Percentiles rank a stretch among this genome's conserved stretches.
phyloP scores from a whole-genome alignment of 2,329 filamentous ascomycete species.

The Curvularia eragrostidis region DNA sequence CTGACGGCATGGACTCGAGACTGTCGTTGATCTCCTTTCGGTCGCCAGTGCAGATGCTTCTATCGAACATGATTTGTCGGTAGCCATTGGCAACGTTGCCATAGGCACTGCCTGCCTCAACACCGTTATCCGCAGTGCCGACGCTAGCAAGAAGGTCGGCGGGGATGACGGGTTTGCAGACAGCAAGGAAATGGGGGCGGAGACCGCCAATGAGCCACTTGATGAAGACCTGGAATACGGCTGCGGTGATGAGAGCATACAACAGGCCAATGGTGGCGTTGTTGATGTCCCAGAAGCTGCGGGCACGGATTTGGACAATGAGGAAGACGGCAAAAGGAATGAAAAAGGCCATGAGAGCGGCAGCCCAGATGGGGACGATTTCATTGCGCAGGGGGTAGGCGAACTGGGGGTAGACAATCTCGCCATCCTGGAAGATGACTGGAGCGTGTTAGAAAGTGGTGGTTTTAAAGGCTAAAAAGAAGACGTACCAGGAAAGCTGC shows the following conservation, averaged over 20 bases:
- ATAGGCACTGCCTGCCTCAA: conserved; percentile 57
- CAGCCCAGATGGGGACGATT: conserved; percentile 70
- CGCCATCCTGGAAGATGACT: conserved; percentile 69
- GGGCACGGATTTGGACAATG: conserved; percentile 69
- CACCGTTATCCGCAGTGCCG: conserved; percentile 26
- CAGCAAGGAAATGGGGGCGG: conserved; percentile 71
- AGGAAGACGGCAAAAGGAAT: conserved; percentile 71
- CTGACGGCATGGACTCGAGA: conserved; percentile 74
- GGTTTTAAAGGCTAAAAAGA: background rate
- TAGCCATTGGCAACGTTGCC: conserved; percentile 60
- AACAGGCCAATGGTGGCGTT: conserved; percentile 73
- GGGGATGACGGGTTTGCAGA: conserved; percentile 69
- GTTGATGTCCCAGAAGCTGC: conserved; percentile 63
- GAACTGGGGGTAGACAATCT: conserved; percentile 72
- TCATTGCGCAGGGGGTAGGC: conserved; percentile 70
- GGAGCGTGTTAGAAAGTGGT: conserved; percentile 1
- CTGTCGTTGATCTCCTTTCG: conserved; percentile 69
- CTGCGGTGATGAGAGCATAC: conserved; percentile 72
- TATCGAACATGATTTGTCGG: conserved; percentile 70
- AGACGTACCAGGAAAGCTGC: conserved; percentile 65
- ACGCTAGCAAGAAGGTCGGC: conserved; percentile 39
- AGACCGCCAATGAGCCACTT: conserved; percentile 74
- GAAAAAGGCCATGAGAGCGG: conserved; percentile 69
- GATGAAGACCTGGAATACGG: conserved; percentile 78
- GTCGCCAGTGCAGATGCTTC: conserved; percentile 73